Evolutionary conservation across 208 protist genomes (phyloP).

Genomic region (Wallacemonas sp.): DNA sequence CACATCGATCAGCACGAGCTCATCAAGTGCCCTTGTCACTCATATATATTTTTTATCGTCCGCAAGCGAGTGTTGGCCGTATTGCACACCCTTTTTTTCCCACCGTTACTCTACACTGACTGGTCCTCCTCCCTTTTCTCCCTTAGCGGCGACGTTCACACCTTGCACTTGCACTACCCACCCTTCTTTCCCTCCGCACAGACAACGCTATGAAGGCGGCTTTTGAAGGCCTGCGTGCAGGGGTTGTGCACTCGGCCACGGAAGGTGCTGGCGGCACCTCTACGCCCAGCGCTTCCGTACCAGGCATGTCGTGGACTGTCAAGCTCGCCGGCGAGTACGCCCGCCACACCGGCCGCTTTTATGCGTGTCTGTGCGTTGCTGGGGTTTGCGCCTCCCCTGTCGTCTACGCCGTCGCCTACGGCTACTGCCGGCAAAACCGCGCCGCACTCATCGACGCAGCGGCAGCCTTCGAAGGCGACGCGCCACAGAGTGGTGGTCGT

Average conservation of each 20-base stretch:
- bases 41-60: not conserved
- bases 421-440: slow-evolving; percentile 7
- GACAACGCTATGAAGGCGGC: too few relatives aligned
- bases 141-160: too few relatives aligned
- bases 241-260: too few relatives aligned
- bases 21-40: not conserved
- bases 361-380: slow-evolving; percentile 4
- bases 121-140: too few relatives aligned
- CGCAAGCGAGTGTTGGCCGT: too few relatives aligned
- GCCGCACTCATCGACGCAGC: slow-evolving; percentile 6
- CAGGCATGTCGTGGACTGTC: not conserved
- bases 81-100: too few relatives aligned
- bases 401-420: slow-evolving; percentile 7
- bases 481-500: too few relatives aligned
- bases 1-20: not conserved
- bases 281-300: not conserved
- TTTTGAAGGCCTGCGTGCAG: too few relatives aligned
- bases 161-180: too few relatives aligned
- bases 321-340: not conserved
- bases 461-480: not conserved
- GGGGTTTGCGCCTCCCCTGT: not conserved
- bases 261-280: not conserved
- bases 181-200: too few relatives aligned
- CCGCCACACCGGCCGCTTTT: slow-evolving; percentile 3
- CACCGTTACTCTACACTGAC: too few relatives aligned